Conservation (phyloP, 495 filamentous ascomycete genomes). For the Tuber indicum region DNA sequence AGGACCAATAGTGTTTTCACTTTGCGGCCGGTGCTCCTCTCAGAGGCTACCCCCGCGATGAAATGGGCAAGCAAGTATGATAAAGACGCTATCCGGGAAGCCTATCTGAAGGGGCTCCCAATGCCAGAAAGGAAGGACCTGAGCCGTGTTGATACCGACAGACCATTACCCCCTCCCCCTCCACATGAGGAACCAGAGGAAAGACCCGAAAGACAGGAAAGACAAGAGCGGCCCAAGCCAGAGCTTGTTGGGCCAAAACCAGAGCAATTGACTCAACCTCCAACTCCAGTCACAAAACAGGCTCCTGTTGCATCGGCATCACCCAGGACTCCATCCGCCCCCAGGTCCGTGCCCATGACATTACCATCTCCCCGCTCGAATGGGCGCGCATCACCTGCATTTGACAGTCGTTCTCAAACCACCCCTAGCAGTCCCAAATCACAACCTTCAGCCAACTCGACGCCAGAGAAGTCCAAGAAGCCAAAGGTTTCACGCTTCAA, state of each 20-base stretch:
- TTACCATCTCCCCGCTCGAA: slow-evolving; percentile 40
- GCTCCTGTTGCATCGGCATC: neutral
- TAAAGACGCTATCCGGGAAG: slow-evolving; percentile 69
- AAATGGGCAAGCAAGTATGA: slow-evolving; percentile 93
- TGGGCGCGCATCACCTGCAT: slow-evolving; percentile 31
- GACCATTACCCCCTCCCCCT: slow-evolving; percentile 35
- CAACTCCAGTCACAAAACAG: neutral
- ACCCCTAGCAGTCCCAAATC: slow-evolving; percentile 19
- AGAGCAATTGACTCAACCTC: neutral
- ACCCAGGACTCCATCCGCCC: slow-evolving; percentile 3
- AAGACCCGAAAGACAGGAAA: neutral
- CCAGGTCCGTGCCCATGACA: slow-evolving; percentile 31
- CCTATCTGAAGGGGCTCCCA: slow-evolving; percentile 56
- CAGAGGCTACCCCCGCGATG: slow-evolving; percentile 83
- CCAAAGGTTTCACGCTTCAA: slow-evolving; percentile 31
- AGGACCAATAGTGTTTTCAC: slow-evolving; percentile 85
- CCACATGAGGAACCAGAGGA: slow-evolving; percentile 23
- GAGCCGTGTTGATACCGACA: slow-evolving; percentile 31
- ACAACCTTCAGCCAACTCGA: slow-evolving; percentile 31
- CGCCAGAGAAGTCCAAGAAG: slow-evolving; percentile 28
- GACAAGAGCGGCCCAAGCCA: neutral
- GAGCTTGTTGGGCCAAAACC: neutral
- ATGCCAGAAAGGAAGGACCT: slow-evolving; percentile 27
- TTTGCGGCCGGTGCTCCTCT: slow-evolving; percentile 76
- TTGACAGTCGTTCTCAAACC: slow-evolving; percentile 23